Base-by-base conservation (phyloP, 202 grass and related monocot species). In the Cymbopogon flexuosus region DNA sequence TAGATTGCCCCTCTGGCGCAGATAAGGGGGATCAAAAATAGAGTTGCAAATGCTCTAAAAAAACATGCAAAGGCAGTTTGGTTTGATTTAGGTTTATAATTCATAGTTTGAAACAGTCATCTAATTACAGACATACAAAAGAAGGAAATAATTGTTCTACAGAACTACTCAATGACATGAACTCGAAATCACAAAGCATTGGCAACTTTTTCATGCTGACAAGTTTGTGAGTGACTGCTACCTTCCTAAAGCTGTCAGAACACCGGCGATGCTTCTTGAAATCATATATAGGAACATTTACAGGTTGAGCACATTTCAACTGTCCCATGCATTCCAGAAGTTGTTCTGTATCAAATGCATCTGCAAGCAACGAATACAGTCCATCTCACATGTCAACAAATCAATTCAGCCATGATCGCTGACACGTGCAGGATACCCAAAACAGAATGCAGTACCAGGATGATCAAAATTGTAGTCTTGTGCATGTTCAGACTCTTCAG, bases 381-480 rank as follows among this genome's bases (percentile, higher is more conserved):
- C 54, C 16, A 35, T 10, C 31, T 79, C 74, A 82, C n/a, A 63
- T 69, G 62, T 16, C 36, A 70, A 60, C 7, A 46, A 68, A 57
- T 22, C 5, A 41, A 61, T 30, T 62, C 49, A 73, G 29, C 23
- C 73, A 3, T 33, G 31, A 33, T 33, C 0, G 31, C 31, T 33
- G 21, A n/a, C 11, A 79, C 40, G 78, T 43, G 59, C 18, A 76
- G 72, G 24, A 19, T 56, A 57, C 18, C 29, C 23, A 8, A 64
- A 77, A 86, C 71, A 39, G 71, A 88, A 82, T 80, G 54, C 76
- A 84, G 58, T 90, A 99, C 96, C 96, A 79, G 96, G 96, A 79
- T 99, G 96, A 86, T 93, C 96, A 88, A 99, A 99, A 85, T 99
- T 99, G 78, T 99, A 99, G 80, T 96, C 92, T 66, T 96, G 90